phyloP scores from a whole-genome alignment of 805 yeast species.

The Zygosaccharomyces bisporus region DNA sequence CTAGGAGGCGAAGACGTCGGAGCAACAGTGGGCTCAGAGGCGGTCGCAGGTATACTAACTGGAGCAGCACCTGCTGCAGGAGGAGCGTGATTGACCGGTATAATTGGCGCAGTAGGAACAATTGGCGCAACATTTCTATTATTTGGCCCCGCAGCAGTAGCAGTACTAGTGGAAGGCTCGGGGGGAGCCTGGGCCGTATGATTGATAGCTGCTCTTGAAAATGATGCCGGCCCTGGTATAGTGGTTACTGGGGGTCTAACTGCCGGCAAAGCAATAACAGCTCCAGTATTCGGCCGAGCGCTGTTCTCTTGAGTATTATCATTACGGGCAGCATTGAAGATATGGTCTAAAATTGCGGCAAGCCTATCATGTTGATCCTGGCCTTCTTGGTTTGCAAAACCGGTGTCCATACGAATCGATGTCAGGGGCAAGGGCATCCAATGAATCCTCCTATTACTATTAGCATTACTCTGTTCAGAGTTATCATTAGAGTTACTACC shows the following conservation, averaged over 20 bases:
- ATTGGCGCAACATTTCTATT: background rate
- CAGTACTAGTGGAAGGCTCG: background rate
- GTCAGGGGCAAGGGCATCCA: constrained; percentile 24
- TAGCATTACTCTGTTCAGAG: background rate
- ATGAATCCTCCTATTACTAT: constrained; percentile 12
- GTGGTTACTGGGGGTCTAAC: constrained; percentile 4
- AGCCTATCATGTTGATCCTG: constrained; percentile 23
- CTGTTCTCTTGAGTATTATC: constrained; percentile 7
- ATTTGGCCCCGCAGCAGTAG: background rate
- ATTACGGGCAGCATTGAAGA: constrained; percentile 18
- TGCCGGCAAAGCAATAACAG: constrained; percentile 1
- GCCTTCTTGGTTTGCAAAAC: constrained; percentile 1
- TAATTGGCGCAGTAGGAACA: background rate
- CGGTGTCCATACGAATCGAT: constrained; percentile 11
- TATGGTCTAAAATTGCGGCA: constrained; percentile 23
- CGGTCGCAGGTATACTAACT: background rate
- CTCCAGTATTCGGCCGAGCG: background rate
- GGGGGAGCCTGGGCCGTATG: background rate
- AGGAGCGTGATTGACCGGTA: no score
- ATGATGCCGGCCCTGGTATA: constrained; percentile 5
- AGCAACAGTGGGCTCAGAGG: background rate
- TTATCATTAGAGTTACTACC: constrained; percentile 6
- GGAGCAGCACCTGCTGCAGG: background rate
- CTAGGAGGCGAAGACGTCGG: constrained; percentile 9
- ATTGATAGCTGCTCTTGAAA: background rate